phyloP scores from a whole-genome alignment of 2,329 filamentous ascomycete genomes.

The Fusarium globosum region DNA sequence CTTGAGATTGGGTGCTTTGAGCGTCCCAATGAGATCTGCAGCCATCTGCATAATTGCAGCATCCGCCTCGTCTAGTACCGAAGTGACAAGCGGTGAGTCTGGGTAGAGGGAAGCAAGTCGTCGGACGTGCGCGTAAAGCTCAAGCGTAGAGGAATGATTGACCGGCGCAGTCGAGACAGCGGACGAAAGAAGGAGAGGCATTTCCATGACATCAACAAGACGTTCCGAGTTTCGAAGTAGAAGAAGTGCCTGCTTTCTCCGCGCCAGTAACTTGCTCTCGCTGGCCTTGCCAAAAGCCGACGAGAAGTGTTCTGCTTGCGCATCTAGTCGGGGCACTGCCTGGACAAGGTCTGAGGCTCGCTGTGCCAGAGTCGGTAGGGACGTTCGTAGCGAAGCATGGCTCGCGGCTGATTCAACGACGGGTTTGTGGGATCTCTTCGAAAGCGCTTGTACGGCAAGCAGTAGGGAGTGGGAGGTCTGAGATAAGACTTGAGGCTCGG shows the following conservation, averaged over 20 bases:
- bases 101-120: constrained; percentile 86
- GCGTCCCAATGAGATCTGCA: constrained; percentile 79
- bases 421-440: constrained; percentile 87
- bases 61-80: constrained; percentile 82
- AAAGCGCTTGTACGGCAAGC: constrained; percentile 85
- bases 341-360: constrained; percentile 75
- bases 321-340: constrained; percentile 82
- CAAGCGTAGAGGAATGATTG: constrained; percentile 89
- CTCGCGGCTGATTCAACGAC: constrained; percentile 85
- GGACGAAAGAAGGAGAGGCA: constrained; percentile 86
- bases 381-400: constrained; percentile 77
- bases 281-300: constrained; percentile 81
- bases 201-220: constrained; percentile 88
- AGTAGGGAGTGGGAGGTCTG: constrained; percentile 84
- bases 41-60: constrained; percentile 90
- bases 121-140: constrained; percentile 93
- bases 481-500: constrained; percentile 82
- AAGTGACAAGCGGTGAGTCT: constrained; percentile 77
- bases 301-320: constrained; percentile 82
- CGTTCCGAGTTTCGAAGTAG: constrained; percentile 89
- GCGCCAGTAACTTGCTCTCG: constrained; percentile 75
- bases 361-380: constrained; percentile 75
- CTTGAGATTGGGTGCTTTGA: constrained; percentile 84
- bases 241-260: constrained; percentile 82
- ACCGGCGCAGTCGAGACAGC: constrained; percentile 73